phyloP scores from a whole-genome alignment of 805 yeast species.

The Saccharomycopsis capsularis region DNA sequence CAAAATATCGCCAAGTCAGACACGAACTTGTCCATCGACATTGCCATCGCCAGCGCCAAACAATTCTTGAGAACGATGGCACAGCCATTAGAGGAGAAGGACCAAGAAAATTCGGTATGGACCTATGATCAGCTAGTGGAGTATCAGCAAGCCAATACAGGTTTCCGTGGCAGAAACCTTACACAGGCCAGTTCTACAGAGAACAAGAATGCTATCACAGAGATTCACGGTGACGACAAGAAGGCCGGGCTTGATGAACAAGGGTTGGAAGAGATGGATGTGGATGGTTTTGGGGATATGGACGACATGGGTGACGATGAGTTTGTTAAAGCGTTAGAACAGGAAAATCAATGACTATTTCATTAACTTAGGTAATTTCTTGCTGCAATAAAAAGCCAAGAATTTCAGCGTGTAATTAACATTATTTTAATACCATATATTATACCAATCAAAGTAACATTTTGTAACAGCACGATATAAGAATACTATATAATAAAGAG shows the following conservation, averaged over 20 bases:
- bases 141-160: slow-evolving; percentile 37
- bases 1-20: slow-evolving; percentile 92
- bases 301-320: slow-evolving; percentile 21
- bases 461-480: no score
- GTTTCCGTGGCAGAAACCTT: background rate
- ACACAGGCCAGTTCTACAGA: background rate
- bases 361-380: no score
- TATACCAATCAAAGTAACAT: no score
- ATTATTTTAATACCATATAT: no score
- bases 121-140: slow-evolving; percentile 56
- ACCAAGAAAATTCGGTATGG: slow-evolving; percentile 94
- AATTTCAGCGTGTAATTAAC: no score
- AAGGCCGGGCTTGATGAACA: background rate
- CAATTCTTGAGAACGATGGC: slow-evolving; percentile 90
- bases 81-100: slow-evolving; percentile 83
- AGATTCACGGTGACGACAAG: background rate
- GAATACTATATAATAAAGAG: no score
- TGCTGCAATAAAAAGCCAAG: no score
- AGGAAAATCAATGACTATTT: slow-evolving; percentile 10
- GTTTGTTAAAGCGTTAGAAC: slow-evolving; percentile 18
- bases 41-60: slow-evolving; percentile 93
- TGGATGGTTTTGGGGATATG: slow-evolving; percentile 12
- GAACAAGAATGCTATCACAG: background rate
- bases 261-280: slow-evolving; percentile 1
- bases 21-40: slow-evolving; percentile 86